A percentile compares a stretch with the other conserved stretches of the same genome.
These are phyloP conservation scores for Multifurca ochricompacta DNA, from an alignment of 768 basidiomycete genomes.

Conservation along the genomic window DNA sequence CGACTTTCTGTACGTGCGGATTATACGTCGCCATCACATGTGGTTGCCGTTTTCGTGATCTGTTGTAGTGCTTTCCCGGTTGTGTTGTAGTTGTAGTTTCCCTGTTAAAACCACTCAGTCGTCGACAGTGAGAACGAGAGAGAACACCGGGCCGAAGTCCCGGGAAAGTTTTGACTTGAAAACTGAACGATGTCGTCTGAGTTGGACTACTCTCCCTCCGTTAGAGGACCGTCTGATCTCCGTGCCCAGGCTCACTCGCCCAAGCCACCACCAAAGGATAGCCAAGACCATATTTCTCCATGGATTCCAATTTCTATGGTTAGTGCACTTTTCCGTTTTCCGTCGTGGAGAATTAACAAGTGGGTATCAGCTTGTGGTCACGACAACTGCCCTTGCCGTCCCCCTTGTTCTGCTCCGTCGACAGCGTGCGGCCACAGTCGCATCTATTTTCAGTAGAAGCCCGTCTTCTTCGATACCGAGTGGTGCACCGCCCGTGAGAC, in stretches of 20 bases:
- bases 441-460: not conserved
- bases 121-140: no score
- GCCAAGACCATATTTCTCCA: not conserved
- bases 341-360: no score
- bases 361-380: conserved; percentile 25
- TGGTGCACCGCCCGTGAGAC: conserved; percentile 21
- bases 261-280: not conserved
- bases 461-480: conserved; percentile 17
- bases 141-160: not conserved
- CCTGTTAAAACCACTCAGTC: no score
- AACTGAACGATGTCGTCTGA: no score
- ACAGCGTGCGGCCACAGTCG: conserved; percentile 19
- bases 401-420: conserved; percentile 27
- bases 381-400: conserved; percentile 27
- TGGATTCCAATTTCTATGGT: conserved; percentile 20
- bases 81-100: not conserved
- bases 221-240: not conserved
- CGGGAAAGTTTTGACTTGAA: no score
- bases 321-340: not conserved
- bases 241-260: not conserved
- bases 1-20: not conserved
- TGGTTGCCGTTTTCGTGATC: not conserved
- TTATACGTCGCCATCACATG: not conserved
- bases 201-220: not conserved
- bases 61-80: no score